Evolutionary conservation across 768 basidiomycete species (phyloP), one percentile per base, ranked within the genome.

Genomic region (Stropharia rugosoannulata): DNA sequence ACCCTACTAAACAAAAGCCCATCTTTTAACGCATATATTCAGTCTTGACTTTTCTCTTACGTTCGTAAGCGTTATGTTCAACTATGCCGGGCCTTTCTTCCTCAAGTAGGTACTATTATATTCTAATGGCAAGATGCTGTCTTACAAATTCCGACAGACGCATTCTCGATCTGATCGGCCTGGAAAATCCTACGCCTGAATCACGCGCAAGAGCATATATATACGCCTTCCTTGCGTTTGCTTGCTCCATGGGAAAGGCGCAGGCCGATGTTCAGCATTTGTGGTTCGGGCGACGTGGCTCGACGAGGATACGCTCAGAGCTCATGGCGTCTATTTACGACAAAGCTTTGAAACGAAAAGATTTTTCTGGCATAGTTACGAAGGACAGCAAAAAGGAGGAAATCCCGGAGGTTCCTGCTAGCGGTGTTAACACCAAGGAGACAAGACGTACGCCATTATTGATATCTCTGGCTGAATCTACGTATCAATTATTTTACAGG

Each of bases 271-370:
- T 87, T 3, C 86, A 88, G 55, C 89, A 90, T 65, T 75, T 92
- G 12, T 94, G 90, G 90, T 85, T 81, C 53, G 85, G 87, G 18
- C 82, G 94, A 42, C 83, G 92, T n/a, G 90, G 85, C 1, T 67
- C 77, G 0, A 87, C 87, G 1, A 79, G 90, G 19, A 83, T 92
- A 3, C 85, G 90, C 7, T 80, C 81, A 11, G 89, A 90, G 70
- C 79, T 95, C 15, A 94, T 92, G 86, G 85, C 90, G 0, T 72
- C 86, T 2, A 90, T 96, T 50, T 96, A 95, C 64, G 89, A 93
- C 68, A 97, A 97, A 67, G 82, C 93, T 1, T 71, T 96, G 36
- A 89, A 87, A 68, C 75, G 94, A 29, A 87, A 84, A 64, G 93
- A 95, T 66, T 90, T 85, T 56, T 90, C 90, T 0, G 94, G 93